Evolutionary conservation across 78 protist species (phyloP).

Genomic region (Planoprotostelium fungivorum): DNA sequence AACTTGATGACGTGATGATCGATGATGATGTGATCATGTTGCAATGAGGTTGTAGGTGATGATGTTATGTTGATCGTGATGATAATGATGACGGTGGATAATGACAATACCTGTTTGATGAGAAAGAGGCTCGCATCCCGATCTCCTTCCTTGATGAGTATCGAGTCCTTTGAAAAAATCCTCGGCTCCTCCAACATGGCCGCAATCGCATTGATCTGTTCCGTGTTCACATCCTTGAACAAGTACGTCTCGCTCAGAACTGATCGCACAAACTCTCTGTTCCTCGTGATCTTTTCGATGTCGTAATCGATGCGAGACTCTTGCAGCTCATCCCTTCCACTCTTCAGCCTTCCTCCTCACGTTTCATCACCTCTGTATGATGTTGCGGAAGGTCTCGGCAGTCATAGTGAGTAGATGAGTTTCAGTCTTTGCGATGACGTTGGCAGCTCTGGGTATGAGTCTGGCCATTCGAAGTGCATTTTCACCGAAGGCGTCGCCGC

Average conservation of each 20-base stretch:
- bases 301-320: conserved; percentile 3
- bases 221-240: conserved; percentile 26
- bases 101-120: conserved; percentile 25
- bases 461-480: conserved; percentile 27
- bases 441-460: conserved; percentile 11
- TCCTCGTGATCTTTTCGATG: conserved; percentile 8
- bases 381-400: background rate
- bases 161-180: conserved; percentile 5
- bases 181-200: conserved; percentile 5
- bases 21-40: too few species aligned
- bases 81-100: conserved; percentile 10
- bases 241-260: conserved; percentile 26
- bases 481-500: conserved; percentile 61
- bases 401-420: conserved; percentile 15
- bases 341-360: background rate
- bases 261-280: conserved; percentile 16
- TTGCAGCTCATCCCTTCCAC: background rate
- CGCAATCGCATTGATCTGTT: conserved; percentile 30
- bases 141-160: conserved; percentile 33
- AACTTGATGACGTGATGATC: too few species aligned
- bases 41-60: conserved; percentile 8
- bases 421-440: conserved; percentile 37
- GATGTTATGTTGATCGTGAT: conserved; percentile 12
- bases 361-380: background rate
- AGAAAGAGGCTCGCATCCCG: conserved; percentile 16